Percentiles rank a stretch among this genome's conserved stretches.
phyloP scores from a whole-genome alignment of 2,329 filamentous ascomycete species.

The Huntiella savannae region DNA sequence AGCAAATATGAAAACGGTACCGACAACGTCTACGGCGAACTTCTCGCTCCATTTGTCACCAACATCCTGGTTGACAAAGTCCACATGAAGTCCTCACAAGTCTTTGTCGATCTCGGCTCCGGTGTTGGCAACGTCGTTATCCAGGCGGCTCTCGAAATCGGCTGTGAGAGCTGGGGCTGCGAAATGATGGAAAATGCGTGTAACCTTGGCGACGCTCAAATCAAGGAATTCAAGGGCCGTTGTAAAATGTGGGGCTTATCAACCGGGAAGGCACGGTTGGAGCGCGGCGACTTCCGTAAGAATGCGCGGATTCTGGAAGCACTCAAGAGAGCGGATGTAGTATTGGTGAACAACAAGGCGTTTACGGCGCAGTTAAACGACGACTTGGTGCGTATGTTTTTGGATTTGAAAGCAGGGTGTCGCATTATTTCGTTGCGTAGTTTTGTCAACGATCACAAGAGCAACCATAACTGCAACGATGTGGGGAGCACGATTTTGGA shows the following conservation, averaged over 20 bases:
- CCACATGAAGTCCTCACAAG: constrained; percentile 58
- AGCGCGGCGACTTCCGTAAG: constrained; percentile 68
- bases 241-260: constrained; percentile 77
- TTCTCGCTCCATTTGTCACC: constrained; percentile 67
- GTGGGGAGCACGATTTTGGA: constrained; percentile 66
- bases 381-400: constrained; percentile 67
- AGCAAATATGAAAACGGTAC: constrained; percentile 75
- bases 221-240: constrained; percentile 65
- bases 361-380: constrained; percentile 81
- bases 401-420: constrained; percentile 81
- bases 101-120: constrained; percentile 88
- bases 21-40: constrained; percentile 87
- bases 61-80: constrained; percentile 62
- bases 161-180: constrained; percentile 88
- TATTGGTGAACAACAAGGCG: constrained; percentile 94
- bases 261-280: constrained; percentile 59
- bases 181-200: constrained; percentile 90
- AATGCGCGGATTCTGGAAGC: constrained; percentile 50
- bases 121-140: constrained; percentile 92
- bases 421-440: constrained; percentile 82
- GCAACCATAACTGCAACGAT: constrained; percentile 58
- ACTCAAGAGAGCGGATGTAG: constrained; percentile 74
- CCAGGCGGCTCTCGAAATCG: constrained; percentile 81
- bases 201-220: constrained; percentile 61
- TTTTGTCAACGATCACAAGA: constrained; percentile 67